Percentiles rank a stretch among this genome's conserved stretches.
Conservation (phyloP, 768 basidiomycete species). For the Galerina sulciceps region DNA sequence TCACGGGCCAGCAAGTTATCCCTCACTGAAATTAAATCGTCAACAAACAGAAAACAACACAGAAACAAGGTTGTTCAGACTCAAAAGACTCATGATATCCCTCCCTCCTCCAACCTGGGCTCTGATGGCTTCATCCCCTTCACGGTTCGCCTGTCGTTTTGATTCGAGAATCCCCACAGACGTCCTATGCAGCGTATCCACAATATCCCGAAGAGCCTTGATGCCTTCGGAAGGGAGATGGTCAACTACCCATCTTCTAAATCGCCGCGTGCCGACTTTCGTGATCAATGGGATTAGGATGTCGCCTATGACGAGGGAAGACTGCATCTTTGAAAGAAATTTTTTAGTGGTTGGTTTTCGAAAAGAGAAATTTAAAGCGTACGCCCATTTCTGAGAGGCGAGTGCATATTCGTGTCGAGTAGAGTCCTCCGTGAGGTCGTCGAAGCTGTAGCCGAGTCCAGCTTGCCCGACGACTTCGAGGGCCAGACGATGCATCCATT, state of each 20-base stretch:
- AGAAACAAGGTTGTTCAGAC: slow-evolving; percentile 29
- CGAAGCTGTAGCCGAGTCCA: slow-evolving; percentile 47
- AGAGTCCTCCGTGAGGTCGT: slow-evolving; percentile 35
- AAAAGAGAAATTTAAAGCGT: slow-evolving; percentile 3
- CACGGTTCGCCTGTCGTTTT: slow-evolving; percentile 38
- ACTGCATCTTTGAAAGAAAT: background rate
- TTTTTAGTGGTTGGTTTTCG: background rate
- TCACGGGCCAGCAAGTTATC: slow-evolving; percentile 37
- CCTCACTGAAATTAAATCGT: slow-evolving; percentile 32
- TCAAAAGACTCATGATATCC: slow-evolving; percentile 49
- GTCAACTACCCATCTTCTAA: slow-evolving; percentile 38
- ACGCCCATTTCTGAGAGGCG: slow-evolving; percentile 35
- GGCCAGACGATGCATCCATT: slow-evolving; percentile 48
- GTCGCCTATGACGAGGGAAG: background rate
- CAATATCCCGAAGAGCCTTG: slow-evolving; percentile 34
- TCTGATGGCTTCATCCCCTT: slow-evolving; percentile 35
- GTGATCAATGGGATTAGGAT: background rate
- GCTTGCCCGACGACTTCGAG: slow-evolving; percentile 53
- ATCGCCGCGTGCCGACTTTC: slow-evolving; percentile 28
- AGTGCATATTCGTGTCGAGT: slow-evolving; percentile 32
- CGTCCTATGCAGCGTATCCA: slow-evolving; percentile 37
- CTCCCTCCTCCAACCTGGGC: slow-evolving; percentile 40
- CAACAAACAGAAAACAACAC: background rate
- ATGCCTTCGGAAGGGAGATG: slow-evolving; percentile 34
- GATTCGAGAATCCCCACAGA: slow-evolving; percentile 38